Evolutionary conservation across 345 rosid genomes (phyloP), one percentile per base, ranked within the genome.

Genomic region (Kandelia obovata): DNA sequence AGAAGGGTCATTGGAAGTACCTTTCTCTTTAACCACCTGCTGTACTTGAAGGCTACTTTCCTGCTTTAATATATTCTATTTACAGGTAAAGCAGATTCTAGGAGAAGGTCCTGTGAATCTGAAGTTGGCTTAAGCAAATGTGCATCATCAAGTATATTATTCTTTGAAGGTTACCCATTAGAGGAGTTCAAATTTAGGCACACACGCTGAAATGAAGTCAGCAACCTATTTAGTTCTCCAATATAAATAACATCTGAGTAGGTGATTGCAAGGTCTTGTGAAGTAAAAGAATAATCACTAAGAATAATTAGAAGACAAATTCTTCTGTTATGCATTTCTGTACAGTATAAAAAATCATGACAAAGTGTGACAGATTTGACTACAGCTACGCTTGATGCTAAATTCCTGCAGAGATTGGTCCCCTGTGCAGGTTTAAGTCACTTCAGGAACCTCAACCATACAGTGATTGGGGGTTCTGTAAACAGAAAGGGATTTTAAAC

Each of bases 1-100:
- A 79, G 81, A 73, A 80, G 84, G 80, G 81, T 83, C 61, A 81
- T 75, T 68, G 11, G 37, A 74, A 66, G 79, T 46, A 78, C 83
- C 90, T 85, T 84, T 82, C 80, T 72, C 86, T 85, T 87, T 83
- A 85, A 78, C 68, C 78, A 69, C 82, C 73, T 78, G 85, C 70
- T 80, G 86, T 75, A 80, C 85, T 85, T 78, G 83, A 77, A 73
- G 63, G 56, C 79, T 72, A 73, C 71, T 78, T 78, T 79, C 73
- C 65, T 59, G 74, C 82, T 81, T 85, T 85, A 73, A 72, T 78
- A 77, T 85, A 83, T 83, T 85, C 87, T 73, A 69, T 66, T 23
- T 67, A 71, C 77, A 64, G 69, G 79, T 62, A 88, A 90, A 88
- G 87, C 80, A 82, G 93, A 90, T 88, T 86, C 91, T 76, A 80